These are phyloP conservation scores for Musa troglodytarum DNA, from an alignment of 176 grass and related monocot genomes.

Conservation along the genomic window DNA sequence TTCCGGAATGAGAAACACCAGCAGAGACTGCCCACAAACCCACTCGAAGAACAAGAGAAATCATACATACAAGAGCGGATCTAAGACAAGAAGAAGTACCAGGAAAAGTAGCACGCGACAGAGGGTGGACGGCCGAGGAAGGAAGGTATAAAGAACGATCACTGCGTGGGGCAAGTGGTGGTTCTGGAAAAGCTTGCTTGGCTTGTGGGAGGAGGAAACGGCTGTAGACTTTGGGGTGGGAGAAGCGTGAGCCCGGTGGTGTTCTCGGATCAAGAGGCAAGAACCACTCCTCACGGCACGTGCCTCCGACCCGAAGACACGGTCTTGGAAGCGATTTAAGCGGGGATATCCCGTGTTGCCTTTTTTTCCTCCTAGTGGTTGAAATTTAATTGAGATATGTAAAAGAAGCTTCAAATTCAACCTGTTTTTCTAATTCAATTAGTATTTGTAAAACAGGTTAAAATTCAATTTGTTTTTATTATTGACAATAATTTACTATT, in stretches of 20 bases:
- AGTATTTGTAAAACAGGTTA: too few relatives aligned
- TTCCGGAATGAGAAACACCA: conserved; percentile 9
- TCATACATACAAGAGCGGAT: background rate
- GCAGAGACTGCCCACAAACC: background rate
- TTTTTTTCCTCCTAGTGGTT: too few relatives aligned
- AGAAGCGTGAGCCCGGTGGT: background rate
- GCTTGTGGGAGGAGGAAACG: background rate
- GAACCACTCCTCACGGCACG: background rate
- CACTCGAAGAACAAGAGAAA: background rate
- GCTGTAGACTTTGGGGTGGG: background rate
- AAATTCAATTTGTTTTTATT: too few relatives aligned
- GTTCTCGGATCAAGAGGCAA: background rate
- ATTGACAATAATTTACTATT: too few relatives aligned
- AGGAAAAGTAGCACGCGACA: too few relatives aligned
- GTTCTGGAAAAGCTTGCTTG: background rate
- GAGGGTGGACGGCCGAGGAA: too few relatives aligned
- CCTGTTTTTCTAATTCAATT: too few relatives aligned
- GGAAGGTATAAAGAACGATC: too few relatives aligned
- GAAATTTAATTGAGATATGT: too few relatives aligned
- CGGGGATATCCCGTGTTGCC: background rate
- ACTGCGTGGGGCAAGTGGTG: too few relatives aligned
- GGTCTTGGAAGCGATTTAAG: background rate
- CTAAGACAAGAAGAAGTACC: too few relatives aligned
- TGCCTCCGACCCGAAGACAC: background rate
- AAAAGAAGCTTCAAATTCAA: too few relatives aligned